Percentiles rank a stretch among this genome's conserved stretches.
These are phyloP conservation scores for Inga laurina DNA, from an alignment of 306 rosid species.

Conservation along the genomic window DNA sequence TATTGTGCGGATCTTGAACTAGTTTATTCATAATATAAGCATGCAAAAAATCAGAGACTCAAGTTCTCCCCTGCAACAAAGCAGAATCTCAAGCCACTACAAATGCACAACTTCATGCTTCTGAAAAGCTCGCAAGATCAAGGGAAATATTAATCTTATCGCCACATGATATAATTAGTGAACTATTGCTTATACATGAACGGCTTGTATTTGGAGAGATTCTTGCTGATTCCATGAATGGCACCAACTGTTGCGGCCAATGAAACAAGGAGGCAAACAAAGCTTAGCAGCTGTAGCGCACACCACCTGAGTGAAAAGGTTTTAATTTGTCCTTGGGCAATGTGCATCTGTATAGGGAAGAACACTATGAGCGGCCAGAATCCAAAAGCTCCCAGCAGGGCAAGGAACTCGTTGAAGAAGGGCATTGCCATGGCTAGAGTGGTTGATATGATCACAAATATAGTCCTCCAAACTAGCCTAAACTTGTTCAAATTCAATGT, in stretches of 20 bases:
- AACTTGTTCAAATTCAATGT: slow-evolving; percentile 46
- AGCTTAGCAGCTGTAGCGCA: slow-evolving; percentile 52
- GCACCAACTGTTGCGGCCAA: slow-evolving; percentile 50
- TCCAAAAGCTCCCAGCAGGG: slow-evolving; percentile 63
- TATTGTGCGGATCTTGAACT: too few relatives aligned
- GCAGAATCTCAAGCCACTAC: not conserved
- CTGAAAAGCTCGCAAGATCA: not conserved
- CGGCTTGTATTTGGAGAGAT: slow-evolving; percentile 43
- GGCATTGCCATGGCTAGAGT: slow-evolving; percentile 55
- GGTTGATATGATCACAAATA: slow-evolving; percentile 47
- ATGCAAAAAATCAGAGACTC: not conserved
- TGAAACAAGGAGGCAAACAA: slow-evolving; percentile 45
- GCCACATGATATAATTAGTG: not conserved
- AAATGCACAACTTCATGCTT: not conserved
- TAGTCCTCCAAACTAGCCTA: slow-evolving; percentile 65
- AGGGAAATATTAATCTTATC: not conserved
- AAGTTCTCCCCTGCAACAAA: not conserved
- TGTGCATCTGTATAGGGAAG: slow-evolving; percentile 73
- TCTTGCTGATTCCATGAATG: slow-evolving; percentile 45
- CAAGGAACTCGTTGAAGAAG: slow-evolving; percentile 62
- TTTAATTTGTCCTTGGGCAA: slow-evolving; percentile 44
- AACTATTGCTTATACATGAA: slow-evolving; percentile 37
- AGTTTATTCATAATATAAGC: not conserved
- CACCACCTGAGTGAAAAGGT: slow-evolving; percentile 47
- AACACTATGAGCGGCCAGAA: slow-evolving; percentile 64